A percentile compares a stretch with the other conserved stretches of the same genome.
These are phyloP conservation scores for Fusarium circinatum DNA, from an alignment of 2,329 filamentous ascomycete genomes.

Conservation along the genomic window DNA sequence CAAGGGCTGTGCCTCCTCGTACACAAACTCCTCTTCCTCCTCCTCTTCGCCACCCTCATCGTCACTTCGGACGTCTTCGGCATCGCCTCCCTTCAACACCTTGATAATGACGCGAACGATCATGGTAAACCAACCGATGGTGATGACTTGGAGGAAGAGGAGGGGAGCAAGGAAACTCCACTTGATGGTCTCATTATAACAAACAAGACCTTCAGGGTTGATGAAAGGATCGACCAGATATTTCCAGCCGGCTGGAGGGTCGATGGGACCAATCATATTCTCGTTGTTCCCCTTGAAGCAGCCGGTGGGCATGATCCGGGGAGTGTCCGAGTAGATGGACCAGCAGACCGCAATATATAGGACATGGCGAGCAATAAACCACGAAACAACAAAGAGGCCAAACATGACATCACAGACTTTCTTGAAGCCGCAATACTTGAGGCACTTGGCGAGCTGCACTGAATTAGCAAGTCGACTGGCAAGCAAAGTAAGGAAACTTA, in stretches of 20 bases:
- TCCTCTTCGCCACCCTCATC: conserved; percentile 74
- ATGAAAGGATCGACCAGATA: conserved; percentile 81
- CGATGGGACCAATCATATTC: conserved; percentile 64
- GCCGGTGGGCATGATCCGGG: conserved; percentile 58
- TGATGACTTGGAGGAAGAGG: conserved; percentile 80
- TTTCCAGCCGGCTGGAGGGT: conserved; percentile 60
- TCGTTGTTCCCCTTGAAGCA: conserved; percentile 74
- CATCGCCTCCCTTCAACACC: conserved; percentile 78
- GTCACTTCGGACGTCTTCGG: conserved; percentile 89
- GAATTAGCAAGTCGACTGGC: conserved; percentile 67
- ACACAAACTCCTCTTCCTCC: conserved; percentile 64
- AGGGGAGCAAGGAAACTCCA: conserved; percentile 82
- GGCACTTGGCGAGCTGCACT: conserved; percentile 87
- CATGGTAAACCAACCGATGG: conserved; percentile 88
- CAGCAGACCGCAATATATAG: conserved; percentile 83
- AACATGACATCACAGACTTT: conserved; percentile 84
- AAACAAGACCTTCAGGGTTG: conserved; percentile 77
- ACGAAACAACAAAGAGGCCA: conserved; percentile 84
- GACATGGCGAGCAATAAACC: conserved; percentile 85
- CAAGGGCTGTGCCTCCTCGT: conserved; percentile 65
- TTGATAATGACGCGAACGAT: conserved; percentile 85
- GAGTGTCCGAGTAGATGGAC: conserved; percentile 58
- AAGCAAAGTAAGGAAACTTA: conserved; percentile 79
- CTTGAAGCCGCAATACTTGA: conserved; percentile 87
- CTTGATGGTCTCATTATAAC: conserved; percentile 80